Conservation (phyloP, 495 filamentous ascomycete species). For the Penicillium cinerascens region DNA sequence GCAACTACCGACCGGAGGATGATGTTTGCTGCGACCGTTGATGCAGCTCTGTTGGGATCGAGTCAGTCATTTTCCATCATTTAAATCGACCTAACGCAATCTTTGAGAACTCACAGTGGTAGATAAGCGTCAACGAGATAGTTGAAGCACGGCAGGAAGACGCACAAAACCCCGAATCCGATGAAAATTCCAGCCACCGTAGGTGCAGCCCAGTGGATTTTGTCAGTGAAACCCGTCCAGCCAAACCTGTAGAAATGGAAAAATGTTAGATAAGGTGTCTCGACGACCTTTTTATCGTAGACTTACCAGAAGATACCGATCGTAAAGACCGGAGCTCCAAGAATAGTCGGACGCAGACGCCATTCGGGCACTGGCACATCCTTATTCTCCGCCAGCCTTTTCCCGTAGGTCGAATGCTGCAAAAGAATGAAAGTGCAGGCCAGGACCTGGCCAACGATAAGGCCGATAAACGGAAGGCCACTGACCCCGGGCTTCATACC, state of each 20-base stretch:
- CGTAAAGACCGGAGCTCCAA: constrained; percentile 50
- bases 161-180: constrained; percentile 35
- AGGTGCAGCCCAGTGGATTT: constrained; percentile 37
- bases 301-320: constrained; percentile 54
- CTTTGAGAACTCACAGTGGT: constrained; percentile 61
- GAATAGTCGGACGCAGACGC: constrained; percentile 42
- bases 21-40: constrained; percentile 85
- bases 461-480: constrained; percentile 36
- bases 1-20: constrained; percentile 77
- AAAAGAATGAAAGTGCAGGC: constrained; percentile 27
- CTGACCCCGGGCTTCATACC: constrained; percentile 34
- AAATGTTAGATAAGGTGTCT: background rate
- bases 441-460: constrained; percentile 35
- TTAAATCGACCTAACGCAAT: background rate
- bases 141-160: constrained; percentile 41
- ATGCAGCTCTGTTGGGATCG: constrained; percentile 56
- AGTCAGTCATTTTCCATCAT: background rate
- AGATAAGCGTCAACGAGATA: constrained; percentile 43
- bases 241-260: constrained; percentile 32
- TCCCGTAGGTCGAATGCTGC: constrained; percentile 27
- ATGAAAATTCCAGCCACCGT: constrained; percentile 30
- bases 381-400: constrained; percentile 30
- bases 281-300: background rate
- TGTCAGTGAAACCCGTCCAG: constrained; percentile 33
- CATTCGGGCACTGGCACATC: constrained; percentile 37